Conservation (phyloP, 2,329 filamentous ascomycete genomes). For the Penicillium sp. region DNA sequence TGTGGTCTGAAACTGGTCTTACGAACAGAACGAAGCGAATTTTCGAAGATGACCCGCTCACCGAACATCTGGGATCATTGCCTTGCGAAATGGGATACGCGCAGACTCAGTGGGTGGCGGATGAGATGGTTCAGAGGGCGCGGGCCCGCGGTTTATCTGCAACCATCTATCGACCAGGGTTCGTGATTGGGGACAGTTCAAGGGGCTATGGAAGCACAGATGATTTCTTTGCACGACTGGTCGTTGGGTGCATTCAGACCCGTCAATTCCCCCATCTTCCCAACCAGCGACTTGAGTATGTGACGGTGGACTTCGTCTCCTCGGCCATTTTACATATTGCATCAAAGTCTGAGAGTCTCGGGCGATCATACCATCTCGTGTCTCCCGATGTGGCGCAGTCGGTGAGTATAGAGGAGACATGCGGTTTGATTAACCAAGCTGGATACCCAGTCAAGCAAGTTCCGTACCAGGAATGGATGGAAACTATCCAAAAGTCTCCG, state of each 20-base stretch:
- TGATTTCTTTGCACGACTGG: slow-evolving; percentile 76
- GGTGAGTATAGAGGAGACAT: slow-evolving; percentile 7
- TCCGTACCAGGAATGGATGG: background rate
- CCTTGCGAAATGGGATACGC: slow-evolving; percentile 72
- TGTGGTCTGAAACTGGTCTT: slow-evolving; percentile 10
- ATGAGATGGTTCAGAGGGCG: slow-evolving; percentile 67
- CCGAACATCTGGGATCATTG: slow-evolving; percentile 5
- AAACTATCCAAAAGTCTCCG: background rate
- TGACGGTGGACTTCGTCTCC: slow-evolving; percentile 12
- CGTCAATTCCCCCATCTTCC: slow-evolving; percentile 22
- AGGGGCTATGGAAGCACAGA: slow-evolving; percentile 65
- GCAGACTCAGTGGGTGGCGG: slow-evolving; percentile 74
- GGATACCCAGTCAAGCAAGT: slow-evolving; percentile 1
- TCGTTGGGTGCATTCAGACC: slow-evolving; percentile 78
- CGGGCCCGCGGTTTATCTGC: slow-evolving; percentile 68
- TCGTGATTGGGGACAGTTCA: slow-evolving; percentile 67
- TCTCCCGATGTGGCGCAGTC: slow-evolving; percentile 6
- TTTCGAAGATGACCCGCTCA: slow-evolving; percentile 12
- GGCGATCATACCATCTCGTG: slow-evolving; percentile 12
- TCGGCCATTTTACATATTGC: slow-evolving; percentile 11
- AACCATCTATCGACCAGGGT: slow-evolving; percentile 71
- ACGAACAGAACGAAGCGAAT: background rate
- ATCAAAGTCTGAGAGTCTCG: slow-evolving; percentile 5
- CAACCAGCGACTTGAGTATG: slow-evolving; percentile 13
- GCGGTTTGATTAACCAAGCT: slow-evolving; percentile 1